phyloP scores from a whole-genome alignment of 2,329 filamentous ascomycete species.

The Cryoendolithus antarcticus region DNA sequence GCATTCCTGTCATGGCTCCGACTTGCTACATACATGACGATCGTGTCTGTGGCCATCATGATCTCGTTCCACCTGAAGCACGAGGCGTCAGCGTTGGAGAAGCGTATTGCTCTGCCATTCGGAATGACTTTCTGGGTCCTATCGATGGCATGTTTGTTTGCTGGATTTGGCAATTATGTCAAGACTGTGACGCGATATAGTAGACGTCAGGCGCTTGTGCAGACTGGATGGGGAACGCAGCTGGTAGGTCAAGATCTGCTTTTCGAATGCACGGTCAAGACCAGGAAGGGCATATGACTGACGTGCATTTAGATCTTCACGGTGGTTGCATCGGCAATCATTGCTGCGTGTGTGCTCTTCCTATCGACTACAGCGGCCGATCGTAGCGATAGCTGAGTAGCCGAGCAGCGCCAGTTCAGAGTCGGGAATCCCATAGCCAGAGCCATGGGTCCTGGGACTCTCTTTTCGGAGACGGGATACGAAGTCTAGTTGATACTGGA shows the following conservation, averaged over 20 bases:
- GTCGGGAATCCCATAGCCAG: too few relatives aligned
- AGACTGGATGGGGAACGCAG: constrained; percentile 89
- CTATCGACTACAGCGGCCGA: constrained; percentile 31
- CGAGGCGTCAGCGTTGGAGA: constrained; percentile 57
- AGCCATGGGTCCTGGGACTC: too few relatives aligned
- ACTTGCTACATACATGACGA: constrained; percentile 76
- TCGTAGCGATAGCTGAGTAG: too few relatives aligned
- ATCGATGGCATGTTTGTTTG: constrained; percentile 59
- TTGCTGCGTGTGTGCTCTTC: constrained; percentile 53
- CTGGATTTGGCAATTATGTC: constrained; percentile 79
- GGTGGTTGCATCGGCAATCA: constrained; percentile 48
- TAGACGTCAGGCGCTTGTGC: constrained; percentile 66
- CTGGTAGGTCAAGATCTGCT: constrained; percentile 38
- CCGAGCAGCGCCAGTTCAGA: too few relatives aligned
- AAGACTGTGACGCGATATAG: constrained; percentile 73
- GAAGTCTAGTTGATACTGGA: too few relatives aligned
- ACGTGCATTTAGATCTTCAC: constrained; percentile 42
- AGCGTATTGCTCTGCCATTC: constrained; percentile 66
- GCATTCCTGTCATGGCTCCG: constrained; percentile 83
- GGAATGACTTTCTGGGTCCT: constrained; percentile 82
- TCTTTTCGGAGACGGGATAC: too few relatives aligned
- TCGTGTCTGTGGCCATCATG: constrained; percentile 82
- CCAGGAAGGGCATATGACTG: too few relatives aligned
- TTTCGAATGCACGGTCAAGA: constrained; percentile 3
- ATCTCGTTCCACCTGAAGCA: constrained; percentile 83